These are phyloP conservation scores for Coemansia sp. DNA, from an alignment of 192 early-diverging fungal species.

Conservation along the genomic window DNA sequence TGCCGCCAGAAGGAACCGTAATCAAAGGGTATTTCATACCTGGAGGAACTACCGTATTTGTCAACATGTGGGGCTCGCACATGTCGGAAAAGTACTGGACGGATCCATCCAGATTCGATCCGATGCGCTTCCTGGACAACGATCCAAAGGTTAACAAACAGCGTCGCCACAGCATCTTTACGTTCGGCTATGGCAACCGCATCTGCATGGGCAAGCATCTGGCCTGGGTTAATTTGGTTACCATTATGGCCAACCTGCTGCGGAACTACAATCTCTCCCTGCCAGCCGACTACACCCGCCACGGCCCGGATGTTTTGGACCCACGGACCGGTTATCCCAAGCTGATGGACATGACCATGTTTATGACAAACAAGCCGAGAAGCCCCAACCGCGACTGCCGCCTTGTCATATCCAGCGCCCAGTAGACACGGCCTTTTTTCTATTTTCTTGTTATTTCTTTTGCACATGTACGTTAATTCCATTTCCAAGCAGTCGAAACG, in stretches of 20 bases:
- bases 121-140: conserved; percentile 19
- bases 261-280: conserved; percentile 19
- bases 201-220: conserved; percentile 40
- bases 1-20: neutral
- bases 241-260: conserved; percentile 31
- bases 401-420: conserved; percentile 11
- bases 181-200: conserved; percentile 32
- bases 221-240: conserved; percentile 35
- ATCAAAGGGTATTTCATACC: conserved; percentile 30
- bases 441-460: neutral
- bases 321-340: conserved; percentile 8
- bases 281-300: conserved; percentile 10
- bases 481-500: no score
- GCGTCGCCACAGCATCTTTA: conserved; percentile 32
- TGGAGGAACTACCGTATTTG: conserved; percentile 23
- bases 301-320: conserved; percentile 17
- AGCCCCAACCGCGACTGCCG: conserved; percentile 29
- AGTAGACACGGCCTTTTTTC: neutral
- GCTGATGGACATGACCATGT: conserved; percentile 27
- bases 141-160: neutral
- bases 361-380: conserved; percentile 19
- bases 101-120: conserved; percentile 17
- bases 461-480: no score
- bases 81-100: conserved; percentile 12
- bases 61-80: conserved; percentile 25